Conservation (phyloP, 257 asterid species). For the Fraxinus anomala region DNA sequence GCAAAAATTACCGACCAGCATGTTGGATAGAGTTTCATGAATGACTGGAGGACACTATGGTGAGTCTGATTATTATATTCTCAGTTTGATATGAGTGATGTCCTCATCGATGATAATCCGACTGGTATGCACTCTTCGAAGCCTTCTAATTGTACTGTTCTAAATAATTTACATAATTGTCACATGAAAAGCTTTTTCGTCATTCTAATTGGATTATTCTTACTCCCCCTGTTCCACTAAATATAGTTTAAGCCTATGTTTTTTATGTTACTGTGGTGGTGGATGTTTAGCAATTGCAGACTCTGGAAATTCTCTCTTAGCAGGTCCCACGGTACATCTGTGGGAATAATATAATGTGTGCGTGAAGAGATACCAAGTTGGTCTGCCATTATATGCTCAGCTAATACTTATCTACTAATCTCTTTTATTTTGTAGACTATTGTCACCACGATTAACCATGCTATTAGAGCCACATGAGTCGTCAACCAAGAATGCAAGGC, state of each 20-base stretch:
- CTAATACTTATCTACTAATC: constrained; percentile 18
- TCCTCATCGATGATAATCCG: constrained; percentile 72
- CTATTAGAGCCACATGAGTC: constrained; percentile 92
- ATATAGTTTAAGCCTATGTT: constrained; percentile 11
- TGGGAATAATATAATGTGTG: background rate
- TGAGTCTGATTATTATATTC: too few relatives aligned
- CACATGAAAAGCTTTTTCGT: background rate
- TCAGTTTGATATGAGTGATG: constrained; percentile 98
- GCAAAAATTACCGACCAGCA: constrained; percentile 72
- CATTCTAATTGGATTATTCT: background rate
- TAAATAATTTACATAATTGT: constrained; percentile 7
- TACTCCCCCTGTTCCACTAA: background rate
- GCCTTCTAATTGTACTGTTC: constrained; percentile 11
- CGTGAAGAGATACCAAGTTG: background rate
- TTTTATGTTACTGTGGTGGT: constrained; percentile 67
- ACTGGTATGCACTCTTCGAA: constrained; percentile 59
- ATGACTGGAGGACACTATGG: too few relatives aligned
- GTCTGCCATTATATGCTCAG: background rate
- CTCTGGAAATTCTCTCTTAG: constrained; percentile 94
- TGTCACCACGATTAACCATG: constrained; percentile 93
- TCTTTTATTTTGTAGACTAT: constrained; percentile 52
- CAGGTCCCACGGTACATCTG: constrained; percentile 83
- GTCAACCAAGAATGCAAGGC: constrained; percentile 96
- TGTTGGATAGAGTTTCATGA: constrained; percentile 53
- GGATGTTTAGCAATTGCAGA: constrained; percentile 99